Evolutionary conservation across 345 rosid species (phyloP), one percentile per base, ranked within the genome.

Genomic region (Sapria himalayana): DNA sequence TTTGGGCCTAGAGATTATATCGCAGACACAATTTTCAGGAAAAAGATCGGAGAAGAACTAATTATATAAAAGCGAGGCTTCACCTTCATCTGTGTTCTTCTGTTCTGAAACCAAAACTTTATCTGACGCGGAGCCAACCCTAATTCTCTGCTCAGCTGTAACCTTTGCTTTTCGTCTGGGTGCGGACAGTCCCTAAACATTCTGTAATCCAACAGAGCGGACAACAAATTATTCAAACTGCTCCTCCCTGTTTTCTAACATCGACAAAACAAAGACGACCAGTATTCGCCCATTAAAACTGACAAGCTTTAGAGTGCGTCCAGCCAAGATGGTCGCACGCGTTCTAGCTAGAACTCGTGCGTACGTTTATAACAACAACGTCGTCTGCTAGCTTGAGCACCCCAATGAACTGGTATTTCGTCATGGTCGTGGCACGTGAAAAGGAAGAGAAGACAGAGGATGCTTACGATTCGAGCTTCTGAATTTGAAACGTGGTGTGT

Each of bases 71-170:
- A 12, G 2, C 29, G 17, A 7, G 20, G 15, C 15, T 12, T 5
- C 34, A 75, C 94, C 80, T 71, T 82, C 17, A 39, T 38, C 31
- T 78, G 92, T 22, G 86, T 75, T 41, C 92, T 63, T 47, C 73
- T 82, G 64, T 78, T 78, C 16, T 78, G 92, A 48, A 82, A 82
- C 94, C 94, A 82, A 41, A 78, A 78, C 23, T 73, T 82, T 56
- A 82, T 45, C 48, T 78, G 92, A 39, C 52, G 60, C 3, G 49
- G 37, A 9, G 56, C 73, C 0, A 82, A 65, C 3, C 70, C 58
- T 21, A 82, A 40, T 17, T 73, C 78, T 35, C 16, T 34, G 35
- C 92, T 57, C 16, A 82, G n/a, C 0, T 27, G 50, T 1, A 60
- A 44, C 50, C 81, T 50, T 14, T 73, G 92, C 22, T 44, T 44